Conservation (phyloP, 208 protist species). For the Acanthamoeba triangularis region DNA sequence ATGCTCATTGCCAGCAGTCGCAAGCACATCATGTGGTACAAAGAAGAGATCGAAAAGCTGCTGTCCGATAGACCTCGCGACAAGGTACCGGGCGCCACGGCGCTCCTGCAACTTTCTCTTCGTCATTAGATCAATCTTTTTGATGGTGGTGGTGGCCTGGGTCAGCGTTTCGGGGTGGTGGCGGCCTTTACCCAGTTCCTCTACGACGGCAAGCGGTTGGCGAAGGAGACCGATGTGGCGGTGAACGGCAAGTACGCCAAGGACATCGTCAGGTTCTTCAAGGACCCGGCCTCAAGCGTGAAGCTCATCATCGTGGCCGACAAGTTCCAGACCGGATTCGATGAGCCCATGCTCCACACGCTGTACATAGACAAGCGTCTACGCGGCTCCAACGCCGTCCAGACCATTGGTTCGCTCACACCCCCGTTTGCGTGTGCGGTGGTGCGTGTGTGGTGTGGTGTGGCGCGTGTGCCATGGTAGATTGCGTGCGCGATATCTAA, state of each 20-base stretch:
- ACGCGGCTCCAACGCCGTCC: slow-evolving; percentile 56
- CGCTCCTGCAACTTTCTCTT: background rate
- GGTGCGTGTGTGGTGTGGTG: background rate
- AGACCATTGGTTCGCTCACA: slow-evolving; percentile 13
- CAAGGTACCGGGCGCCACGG: background rate
- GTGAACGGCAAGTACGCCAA: slow-evolving; percentile 52
- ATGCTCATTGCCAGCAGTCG: slow-evolving; percentile 68
- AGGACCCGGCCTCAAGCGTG: slow-evolving; percentile 25
- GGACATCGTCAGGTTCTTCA: slow-evolving; percentile 21
- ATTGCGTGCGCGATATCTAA: no score
- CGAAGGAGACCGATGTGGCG: slow-evolving; percentile 21
- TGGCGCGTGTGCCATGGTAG: no score
- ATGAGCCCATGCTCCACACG: slow-evolving; percentile 62
- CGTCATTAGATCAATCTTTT: background rate
- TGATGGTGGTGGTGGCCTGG: background rate
- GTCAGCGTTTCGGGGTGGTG: slow-evolving; percentile 29
- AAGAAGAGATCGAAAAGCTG: slow-evolving; percentile 26
- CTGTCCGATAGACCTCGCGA: background rate
- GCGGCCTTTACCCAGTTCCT: slow-evolving; percentile 46
- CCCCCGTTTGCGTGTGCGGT: background rate
- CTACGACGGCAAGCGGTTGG: slow-evolving; percentile 33
- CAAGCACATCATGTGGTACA: slow-evolving; percentile 68
- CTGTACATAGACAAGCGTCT: slow-evolving; percentile 67
- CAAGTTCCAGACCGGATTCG: slow-evolving; percentile 72
- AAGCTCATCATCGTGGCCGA: slow-evolving; percentile 72